Percentiles rank a stretch among this genome's conserved stretches.
Conservation (phyloP, 352 stramenopile species). For the Phytophthora vignae region DNA sequence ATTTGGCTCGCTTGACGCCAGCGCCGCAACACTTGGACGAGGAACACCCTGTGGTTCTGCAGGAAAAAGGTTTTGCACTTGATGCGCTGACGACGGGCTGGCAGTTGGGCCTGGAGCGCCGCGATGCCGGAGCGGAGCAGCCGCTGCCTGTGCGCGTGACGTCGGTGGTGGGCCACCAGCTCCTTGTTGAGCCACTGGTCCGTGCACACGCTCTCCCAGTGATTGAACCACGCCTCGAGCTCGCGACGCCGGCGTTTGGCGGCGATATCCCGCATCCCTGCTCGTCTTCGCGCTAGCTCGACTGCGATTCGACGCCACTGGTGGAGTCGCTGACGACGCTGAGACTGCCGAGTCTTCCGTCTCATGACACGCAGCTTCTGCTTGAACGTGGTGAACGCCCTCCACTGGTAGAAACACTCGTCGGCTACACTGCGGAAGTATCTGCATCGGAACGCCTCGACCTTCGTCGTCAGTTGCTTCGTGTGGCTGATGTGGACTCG, state of each 20-base stretch:
- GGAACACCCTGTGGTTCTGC: slow-evolving; percentile 8
- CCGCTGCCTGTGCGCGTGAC: slow-evolving; percentile 22
- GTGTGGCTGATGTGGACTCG: slow-evolving; percentile 9
- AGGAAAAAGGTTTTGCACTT: slow-evolving; percentile 27
- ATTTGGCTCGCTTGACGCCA: slow-evolving; percentile 7
- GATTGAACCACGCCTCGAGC: slow-evolving; percentile 34
- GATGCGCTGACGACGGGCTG: slow-evolving; percentile 22
- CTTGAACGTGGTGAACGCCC: slow-evolving; percentile 27
- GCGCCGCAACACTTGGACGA: slow-evolving; percentile 20
- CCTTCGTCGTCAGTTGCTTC: slow-evolving; percentile 24
- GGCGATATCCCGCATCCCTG: slow-evolving; percentile 18
- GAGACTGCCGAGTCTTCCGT: slow-evolving; percentile 5
- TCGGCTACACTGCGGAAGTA: slow-evolving; percentile 36
- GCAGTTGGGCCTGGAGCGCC: slow-evolving; percentile 28
- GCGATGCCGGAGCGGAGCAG: slow-evolving; percentile 11
- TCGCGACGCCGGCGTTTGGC: slow-evolving; percentile 10
- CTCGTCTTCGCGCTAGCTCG: slow-evolving; percentile 1
- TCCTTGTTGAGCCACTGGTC: slow-evolving; percentile 47
- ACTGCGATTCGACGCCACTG: slow-evolving; percentile 28
- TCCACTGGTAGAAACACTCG: slow-evolving; percentile 42
- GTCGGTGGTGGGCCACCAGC: slow-evolving; percentile 41
- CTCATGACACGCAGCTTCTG: slow-evolving; percentile 28
- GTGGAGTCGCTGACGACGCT: slow-evolving; percentile 25
- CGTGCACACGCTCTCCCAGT: slow-evolving; percentile 66
- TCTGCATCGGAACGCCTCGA: slow-evolving; percentile 27